Evolutionary conservation across 1,139 yeast species (phyloP).

Genomic region (Magnusiomyces sp.): DNA sequence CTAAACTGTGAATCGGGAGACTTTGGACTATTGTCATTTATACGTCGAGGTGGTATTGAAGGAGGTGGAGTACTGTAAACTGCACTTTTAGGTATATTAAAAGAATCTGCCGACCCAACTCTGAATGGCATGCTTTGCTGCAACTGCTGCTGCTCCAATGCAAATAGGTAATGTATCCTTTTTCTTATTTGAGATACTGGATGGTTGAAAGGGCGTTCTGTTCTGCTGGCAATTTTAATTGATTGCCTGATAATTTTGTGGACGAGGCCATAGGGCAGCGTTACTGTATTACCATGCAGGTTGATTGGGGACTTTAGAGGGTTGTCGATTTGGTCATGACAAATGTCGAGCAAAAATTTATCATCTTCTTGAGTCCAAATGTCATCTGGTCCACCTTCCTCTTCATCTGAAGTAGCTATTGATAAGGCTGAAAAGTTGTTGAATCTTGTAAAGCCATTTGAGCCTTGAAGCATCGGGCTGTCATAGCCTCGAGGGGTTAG

Average conservation of each 20-base stretch:
- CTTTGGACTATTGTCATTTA: too few species aligned
- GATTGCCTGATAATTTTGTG: conserved; percentile 31
- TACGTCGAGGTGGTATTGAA: too few species aligned
- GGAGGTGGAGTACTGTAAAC: too few species aligned
- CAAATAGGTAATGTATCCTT: conserved; percentile 25
- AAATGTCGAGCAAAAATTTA: background rate
- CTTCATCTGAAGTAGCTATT: conserved; percentile 3
- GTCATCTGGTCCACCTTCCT: background rate
- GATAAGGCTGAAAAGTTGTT: background rate
- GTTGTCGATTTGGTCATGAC: background rate
- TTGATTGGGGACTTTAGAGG: background rate
- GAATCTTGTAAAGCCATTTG: background rate
- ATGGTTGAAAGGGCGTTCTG: conserved; percentile 28
- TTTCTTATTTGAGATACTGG: conserved; percentile 27
- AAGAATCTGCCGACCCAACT: too few species aligned
- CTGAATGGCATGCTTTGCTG: background rate
- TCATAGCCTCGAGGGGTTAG: too few species aligned
- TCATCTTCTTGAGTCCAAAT: conserved; percentile 3
- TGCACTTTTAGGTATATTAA: too few species aligned
- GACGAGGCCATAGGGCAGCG: conserved; percentile 32
- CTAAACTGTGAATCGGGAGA: too few species aligned
- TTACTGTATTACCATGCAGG: background rate
- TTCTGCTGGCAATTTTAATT: conserved; percentile 22
- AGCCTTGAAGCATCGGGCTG: too few species aligned
- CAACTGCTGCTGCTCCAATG: conserved; percentile 3